These are phyloP conservation scores for Rhodotorula sp. DNA, from an alignment of 1,284 basidiomycete genomes.

Conservation along the genomic window DNA sequence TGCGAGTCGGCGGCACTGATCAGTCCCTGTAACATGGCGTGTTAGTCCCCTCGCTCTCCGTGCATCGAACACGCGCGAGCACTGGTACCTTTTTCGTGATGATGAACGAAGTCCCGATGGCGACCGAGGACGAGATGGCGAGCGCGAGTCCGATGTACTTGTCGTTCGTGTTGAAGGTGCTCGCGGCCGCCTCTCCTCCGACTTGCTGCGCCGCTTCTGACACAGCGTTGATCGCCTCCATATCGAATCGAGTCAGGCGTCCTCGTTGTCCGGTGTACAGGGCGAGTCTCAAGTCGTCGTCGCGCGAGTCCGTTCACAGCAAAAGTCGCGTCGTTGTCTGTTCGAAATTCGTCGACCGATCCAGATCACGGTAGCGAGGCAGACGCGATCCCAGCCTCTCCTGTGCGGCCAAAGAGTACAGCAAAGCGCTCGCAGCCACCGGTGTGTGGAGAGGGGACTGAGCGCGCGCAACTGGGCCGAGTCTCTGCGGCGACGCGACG, in stretches of 20 bases:
- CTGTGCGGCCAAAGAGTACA: no score
- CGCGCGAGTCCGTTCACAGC: no score
- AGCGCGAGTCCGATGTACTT: conserved; percentile 71
- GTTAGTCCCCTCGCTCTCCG: neutral
- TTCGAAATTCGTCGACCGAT: no score
- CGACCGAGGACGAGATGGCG: conserved; percentile 75
- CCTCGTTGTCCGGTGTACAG: neutral
- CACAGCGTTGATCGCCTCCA: neutral
- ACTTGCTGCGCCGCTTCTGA: neutral
- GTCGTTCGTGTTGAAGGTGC: conserved; percentile 20
- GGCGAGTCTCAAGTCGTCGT: no score
- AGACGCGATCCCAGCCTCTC: no score
- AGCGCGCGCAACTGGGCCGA: no score
- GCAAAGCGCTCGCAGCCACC: no score
- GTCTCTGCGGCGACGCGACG: no score
- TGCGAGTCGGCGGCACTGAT: conserved; percentile 37
- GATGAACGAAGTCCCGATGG: conserved; percentile 89
- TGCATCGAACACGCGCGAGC: neutral
- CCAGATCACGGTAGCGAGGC: no score
- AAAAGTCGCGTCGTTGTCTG: no score
- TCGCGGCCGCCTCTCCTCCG: neutral
- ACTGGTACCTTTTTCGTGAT: conserved; percentile 85
- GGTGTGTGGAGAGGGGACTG: no score
- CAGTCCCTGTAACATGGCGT: conserved; percentile 22
- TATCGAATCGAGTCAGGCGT: neutral